Evolutionary conservation across 768 basidiomycete genomes (phyloP), one percentile per base, ranked within the genome.

Genomic region (Candolleomyces efflorescens): DNA sequence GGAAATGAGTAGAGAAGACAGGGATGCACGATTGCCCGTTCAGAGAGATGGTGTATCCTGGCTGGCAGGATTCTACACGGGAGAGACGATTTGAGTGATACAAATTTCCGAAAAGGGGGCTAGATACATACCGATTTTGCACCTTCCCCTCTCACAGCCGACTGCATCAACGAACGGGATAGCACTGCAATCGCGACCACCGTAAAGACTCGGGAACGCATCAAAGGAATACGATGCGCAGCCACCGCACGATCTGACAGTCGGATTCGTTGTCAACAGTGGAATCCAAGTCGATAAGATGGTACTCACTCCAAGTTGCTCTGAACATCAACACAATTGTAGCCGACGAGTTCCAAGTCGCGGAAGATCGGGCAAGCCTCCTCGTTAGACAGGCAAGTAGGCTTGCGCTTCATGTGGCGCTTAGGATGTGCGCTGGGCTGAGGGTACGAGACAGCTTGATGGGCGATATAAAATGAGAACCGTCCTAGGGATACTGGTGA

Each of bases 171-270:
- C 75, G 50, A 74, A 64, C n/a, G 75, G 71, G 59, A 79, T 78
- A 10, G 67, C 65, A 51, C 75, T 77, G 65, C 79, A 81, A 64
- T 79, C 78, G 41, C 75, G 62, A 1, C 78, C 78, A 7, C 67
- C 68, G n/a, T 65, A 70, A 17, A 54, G 56, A 44, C 62, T 64
- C 15, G 48, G 55, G 53, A 62, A 56, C 9, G 67, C 62, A 15
- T 61, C 57, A 37, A 49, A 17, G 13, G 59, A 60, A 13, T 60
- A 55, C 17, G 60, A 53, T 17, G 66, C 62, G 48, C 71, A 72
- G 1, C 68, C 69, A 9, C 71, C 69, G 38, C 71, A 72, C 10
- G 71, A 69, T 57, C 69, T 71, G 5, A 32, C 7, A 5, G 32
- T 1, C 32, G 52, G 1, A 44, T 11, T 22, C 11, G 6, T 11